phyloP scores from a whole-genome alignment of 2,329 filamentous ascomycete genomes.

The Colletotrichum sp. region DNA sequence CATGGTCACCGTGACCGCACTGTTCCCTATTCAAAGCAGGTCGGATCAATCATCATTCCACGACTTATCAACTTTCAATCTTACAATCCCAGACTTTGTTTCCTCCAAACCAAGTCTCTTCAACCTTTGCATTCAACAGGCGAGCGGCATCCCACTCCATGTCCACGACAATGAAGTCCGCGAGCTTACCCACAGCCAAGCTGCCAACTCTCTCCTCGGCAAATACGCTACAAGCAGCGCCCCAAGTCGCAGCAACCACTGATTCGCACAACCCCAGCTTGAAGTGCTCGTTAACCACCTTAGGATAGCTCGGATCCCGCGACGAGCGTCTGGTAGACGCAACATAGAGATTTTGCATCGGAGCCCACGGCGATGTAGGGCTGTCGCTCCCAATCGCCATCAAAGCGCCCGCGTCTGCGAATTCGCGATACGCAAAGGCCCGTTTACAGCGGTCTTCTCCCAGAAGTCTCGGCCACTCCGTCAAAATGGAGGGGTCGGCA shows the following conservation, averaged over 20 bases:
- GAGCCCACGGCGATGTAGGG: conserved; percentile 61
- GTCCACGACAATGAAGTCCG: conserved; percentile 62
- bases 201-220: conserved; percentile 59
- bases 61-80: background rate
- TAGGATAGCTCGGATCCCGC: conserved; percentile 46
- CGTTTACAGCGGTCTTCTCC: conserved; percentile 58
- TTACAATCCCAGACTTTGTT: conserved; percentile 35
- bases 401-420: conserved; percentile 56
- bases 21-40: background rate
- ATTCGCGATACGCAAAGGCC: conserved; percentile 69
- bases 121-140: conserved; percentile 49
- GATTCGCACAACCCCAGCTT: conserved; percentile 58
- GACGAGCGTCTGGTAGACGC: conserved; percentile 63
- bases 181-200: conserved; percentile 55
- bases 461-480: conserved; percentile 64
- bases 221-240: conserved; percentile 64
- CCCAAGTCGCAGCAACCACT: conserved; percentile 57
- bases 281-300: conserved; percentile 57
- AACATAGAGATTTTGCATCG: conserved; percentile 62
- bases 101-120: conserved; percentile 61
- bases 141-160: conserved; percentile 52
- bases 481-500: conserved; percentile 64
- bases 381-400: conserved; percentile 65
- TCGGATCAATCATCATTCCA: background rate
- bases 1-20: background rate